Conservation (phyloP, 176 grass and related monocot genomes). For the Tillandsia leiboldiana region DNA sequence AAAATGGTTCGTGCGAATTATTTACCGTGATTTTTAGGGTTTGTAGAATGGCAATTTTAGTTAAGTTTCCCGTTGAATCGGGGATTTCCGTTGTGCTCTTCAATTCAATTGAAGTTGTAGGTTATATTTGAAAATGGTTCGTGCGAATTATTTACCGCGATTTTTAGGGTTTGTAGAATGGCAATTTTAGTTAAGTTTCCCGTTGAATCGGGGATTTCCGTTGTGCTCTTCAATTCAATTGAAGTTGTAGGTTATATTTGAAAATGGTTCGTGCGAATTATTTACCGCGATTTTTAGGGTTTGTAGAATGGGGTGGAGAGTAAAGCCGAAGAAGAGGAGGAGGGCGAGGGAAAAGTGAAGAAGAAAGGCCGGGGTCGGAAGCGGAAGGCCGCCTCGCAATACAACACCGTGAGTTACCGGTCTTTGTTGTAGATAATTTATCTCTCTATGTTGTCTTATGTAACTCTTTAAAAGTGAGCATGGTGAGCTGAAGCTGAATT, state of each 20-base stretch:
- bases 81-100: background rate
- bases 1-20: too few relatives aligned
- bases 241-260: background rate
- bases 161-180: constrained; percentile 27
- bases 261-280: background rate
- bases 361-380: constrained; percentile 52
- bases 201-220: too few relatives aligned
- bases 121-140: background rate
- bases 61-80: too few relatives aligned
- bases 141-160: background rate
- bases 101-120: background rate
- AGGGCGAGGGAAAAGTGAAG: constrained; percentile 32
- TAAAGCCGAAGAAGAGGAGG: constrained; percentile 34
- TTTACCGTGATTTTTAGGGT: too few relatives aligned
- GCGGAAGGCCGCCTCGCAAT: constrained; percentile 48
- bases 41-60: too few relatives aligned
- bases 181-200: too few relatives aligned
- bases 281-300: constrained; percentile 11
- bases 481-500: background rate
- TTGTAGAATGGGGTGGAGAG: constrained; percentile 31
- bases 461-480: background rate
- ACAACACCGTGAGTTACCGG: constrained; percentile 63
- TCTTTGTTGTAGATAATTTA: constrained; percentile 1
- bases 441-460: constrained; percentile 7
- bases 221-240: too few relatives aligned